These are phyloP conservation scores for Backusella macrospora DNA, from an alignment of 192 early-diverging fungal genomes.

Conservation along the genomic window DNA sequence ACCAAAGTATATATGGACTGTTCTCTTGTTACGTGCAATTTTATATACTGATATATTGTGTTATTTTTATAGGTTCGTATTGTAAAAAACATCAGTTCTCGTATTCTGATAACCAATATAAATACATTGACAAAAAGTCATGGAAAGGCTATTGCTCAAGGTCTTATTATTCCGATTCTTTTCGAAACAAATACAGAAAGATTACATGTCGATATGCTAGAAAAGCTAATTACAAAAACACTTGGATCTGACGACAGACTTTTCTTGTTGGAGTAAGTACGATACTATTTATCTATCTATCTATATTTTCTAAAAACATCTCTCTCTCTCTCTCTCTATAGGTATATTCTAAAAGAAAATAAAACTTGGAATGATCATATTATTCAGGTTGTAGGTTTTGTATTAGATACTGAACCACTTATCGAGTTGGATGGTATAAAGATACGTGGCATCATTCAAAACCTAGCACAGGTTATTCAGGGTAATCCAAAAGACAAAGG, in stretches of 20 bases:
- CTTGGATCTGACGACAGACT: not conserved
- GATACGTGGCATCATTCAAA: not conserved
- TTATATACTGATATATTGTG: not conserved
- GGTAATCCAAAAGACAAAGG: not conserved
- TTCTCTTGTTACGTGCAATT: not conserved
- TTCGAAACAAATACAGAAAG: not conserved
- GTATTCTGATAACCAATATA: not conserved
- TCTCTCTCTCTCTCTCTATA: not conserved
- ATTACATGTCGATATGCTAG: not conserved
- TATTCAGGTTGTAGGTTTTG: not conserved
- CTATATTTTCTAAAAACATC: not conserved
- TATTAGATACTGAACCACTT: not conserved
- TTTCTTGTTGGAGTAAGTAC: not conserved
- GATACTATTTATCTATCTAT: not conserved
- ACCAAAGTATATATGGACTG: not conserved
- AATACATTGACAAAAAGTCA: not conserved
- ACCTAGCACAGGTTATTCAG: not conserved
- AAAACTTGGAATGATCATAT: not conserved
- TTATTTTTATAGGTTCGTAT: not conserved
- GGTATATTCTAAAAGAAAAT: not conserved
- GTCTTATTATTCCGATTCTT: not conserved
- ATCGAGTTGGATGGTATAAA: not conserved
- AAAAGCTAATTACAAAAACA: not conserved
- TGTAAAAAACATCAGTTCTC: slow-evolving; percentile 9
- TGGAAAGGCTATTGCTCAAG: not conserved